Evolutionary conservation across 495 filamentous ascomycete genomes (phyloP), one percentile per base, ranked within the genome.

Genomic region (Mytilinidion resinicola): DNA sequence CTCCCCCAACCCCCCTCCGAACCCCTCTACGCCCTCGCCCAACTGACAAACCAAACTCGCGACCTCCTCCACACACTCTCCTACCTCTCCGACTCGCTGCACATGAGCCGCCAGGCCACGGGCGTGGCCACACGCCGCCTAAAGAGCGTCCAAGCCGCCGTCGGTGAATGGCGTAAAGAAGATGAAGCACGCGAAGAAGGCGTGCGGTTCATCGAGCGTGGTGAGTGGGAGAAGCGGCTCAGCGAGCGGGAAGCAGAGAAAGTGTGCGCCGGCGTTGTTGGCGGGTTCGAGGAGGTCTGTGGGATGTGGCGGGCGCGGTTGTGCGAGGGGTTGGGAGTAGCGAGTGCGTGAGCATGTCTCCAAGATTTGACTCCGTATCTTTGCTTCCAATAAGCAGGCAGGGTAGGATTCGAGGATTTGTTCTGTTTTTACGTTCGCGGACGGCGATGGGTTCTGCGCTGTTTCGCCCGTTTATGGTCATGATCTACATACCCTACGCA

Each of bases 51-150:
- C 65, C 63, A 84, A 33, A 96, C 90, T 0, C 72, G 84, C 21
- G 89, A 93, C 42, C 80, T 96, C 14, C 82, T 89, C 34, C 78
- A 85, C 53, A 86, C 89, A 1, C 84, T 98, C 44, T 87, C 87
- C 57, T 83, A 87, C 62, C 78, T 98, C 7, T 86, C 87, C n/a
- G 93, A 98, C 69, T 90, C 88, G 0, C 78, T 97, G 19, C 91
- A 97, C 71, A 95, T 96, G 84, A 86, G 83, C n/a, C 82, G 89
- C 3, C 93, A 98, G 68, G 84, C 88, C 0, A 91, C 87, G 1
- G 84, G 83, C 1, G 84, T 84, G 0, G 93, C 93, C 10, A 83
- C 85, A 4, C 78, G 93, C 34, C 76, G 87, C 34, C 74, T 97
- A 34, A 80, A 85, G 52, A 85, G 80, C 35, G 89, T 88, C 0